These are phyloP conservation scores for Meyerozyma carpophila DNA, from an alignment of 1,139 yeast species.

Conservation along the genomic window DNA sequence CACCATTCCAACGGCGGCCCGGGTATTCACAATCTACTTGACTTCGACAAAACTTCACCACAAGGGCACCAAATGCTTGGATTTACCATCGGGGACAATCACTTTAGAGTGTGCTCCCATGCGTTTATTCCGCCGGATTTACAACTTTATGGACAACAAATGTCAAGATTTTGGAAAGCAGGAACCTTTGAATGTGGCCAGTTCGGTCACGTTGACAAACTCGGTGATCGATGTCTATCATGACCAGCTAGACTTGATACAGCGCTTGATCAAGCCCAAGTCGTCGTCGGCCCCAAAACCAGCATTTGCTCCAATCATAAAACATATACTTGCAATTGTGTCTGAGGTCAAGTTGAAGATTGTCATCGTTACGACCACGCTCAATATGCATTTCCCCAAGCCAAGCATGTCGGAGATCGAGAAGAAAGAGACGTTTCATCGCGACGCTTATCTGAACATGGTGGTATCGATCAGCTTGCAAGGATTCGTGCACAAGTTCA, in stretches of 20 bases:
- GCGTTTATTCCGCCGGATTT: constrained; percentile 11
- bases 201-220: constrained; percentile 17
- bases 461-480: constrained; percentile 19
- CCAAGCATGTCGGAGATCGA: constrained; percentile 14
- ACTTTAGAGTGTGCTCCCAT: constrained; percentile 18
- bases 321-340: constrained; percentile 8
- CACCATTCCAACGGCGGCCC: neutral
- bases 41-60: constrained; percentile 28
- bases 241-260: constrained; percentile 27
- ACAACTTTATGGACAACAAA: neutral
- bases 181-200: constrained; percentile 2
- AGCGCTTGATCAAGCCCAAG: constrained; percentile 6
- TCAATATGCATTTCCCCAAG: constrained; percentile 28
- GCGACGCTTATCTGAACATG: constrained; percentile 27
- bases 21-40: constrained; percentile 13
- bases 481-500: constrained; percentile 23
- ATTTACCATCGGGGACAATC: constrained; percentile 32
- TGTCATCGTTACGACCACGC: constrained; percentile 26
- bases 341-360: constrained; percentile 21
- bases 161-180: neutral
- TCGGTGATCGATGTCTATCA: constrained; percentile 35
- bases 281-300: neutral
- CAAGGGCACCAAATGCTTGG: constrained; percentile 26
- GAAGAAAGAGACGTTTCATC: constrained; percentile 15
- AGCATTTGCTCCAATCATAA: constrained; percentile 7